A percentile compares a stretch with the other conserved stretches of the same genome.
Conservation (phyloP, 345 rosid species). For the Viola odorata region DNA sequence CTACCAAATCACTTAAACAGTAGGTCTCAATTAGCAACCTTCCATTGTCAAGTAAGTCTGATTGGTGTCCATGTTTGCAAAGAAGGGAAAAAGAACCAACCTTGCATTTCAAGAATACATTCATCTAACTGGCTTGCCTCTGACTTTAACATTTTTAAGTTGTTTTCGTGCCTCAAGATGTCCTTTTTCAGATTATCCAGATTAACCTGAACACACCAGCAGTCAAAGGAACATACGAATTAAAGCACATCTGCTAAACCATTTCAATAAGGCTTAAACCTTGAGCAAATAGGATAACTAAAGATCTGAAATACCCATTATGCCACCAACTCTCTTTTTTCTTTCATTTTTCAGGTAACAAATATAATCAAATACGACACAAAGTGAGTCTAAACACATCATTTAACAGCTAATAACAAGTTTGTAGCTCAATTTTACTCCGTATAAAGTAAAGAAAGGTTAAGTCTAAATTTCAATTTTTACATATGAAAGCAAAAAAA, state of each 20-base stretch:
- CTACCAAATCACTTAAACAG: too few relatives aligned
- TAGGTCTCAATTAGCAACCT: not conserved
- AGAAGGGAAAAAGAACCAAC: not conserved
- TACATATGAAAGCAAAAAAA: too few relatives aligned
- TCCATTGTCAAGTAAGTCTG: not conserved
- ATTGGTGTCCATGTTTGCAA: not conserved
- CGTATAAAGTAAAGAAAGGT: too few relatives aligned
- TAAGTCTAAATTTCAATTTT: too few relatives aligned
- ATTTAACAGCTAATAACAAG: too few relatives aligned
- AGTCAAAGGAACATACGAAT: too few relatives aligned
- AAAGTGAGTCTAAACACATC: too few relatives aligned
- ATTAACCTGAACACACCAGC: not conserved
- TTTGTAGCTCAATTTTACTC: too few relatives aligned
- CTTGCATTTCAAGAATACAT: slow-evolving; percentile 14
- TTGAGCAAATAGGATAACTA: not conserved
- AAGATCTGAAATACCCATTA: not conserved
- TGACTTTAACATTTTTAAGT: slow-evolving; percentile 6
- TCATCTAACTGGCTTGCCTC: slow-evolving; percentile 8
- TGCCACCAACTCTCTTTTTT: not conserved
- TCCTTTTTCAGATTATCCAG: slow-evolving; percentile 3
- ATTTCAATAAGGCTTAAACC: not conserved
- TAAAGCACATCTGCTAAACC: not conserved
- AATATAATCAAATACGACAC: too few relatives aligned
- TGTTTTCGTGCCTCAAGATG: slow-evolving; percentile 9
- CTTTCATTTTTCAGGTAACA: too few relatives aligned